Conservation (phyloP, 345 rosid species). For the Toxicodendron radicans region DNA sequence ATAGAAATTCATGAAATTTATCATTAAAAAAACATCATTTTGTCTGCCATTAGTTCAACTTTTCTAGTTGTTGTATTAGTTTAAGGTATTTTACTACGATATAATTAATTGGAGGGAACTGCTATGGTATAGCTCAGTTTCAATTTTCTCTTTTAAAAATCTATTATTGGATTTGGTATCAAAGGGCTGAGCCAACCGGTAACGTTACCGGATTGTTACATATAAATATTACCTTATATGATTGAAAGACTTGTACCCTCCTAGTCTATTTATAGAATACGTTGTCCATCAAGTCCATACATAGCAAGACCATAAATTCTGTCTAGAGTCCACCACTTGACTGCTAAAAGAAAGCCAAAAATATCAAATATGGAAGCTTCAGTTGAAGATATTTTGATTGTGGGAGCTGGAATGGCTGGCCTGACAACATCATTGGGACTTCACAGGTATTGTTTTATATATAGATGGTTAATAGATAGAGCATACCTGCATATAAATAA, state of each 20-base stretch:
- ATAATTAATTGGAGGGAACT: too few relatives aligned
- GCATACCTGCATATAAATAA: too few relatives aligned
- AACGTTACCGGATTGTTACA: too few relatives aligned
- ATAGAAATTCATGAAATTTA: too few relatives aligned
- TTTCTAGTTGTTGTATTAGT: background rate
- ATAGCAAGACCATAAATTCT: too few relatives aligned
- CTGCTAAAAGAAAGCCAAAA: background rate
- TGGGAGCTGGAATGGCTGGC: slow-evolving; percentile 72
- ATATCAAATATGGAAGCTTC: slow-evolving; percentile 18
- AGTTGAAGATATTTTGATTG: slow-evolving; percentile 44
- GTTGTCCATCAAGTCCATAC: too few relatives aligned
- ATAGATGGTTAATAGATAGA: too few relatives aligned
- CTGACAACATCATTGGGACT: slow-evolving; percentile 66
- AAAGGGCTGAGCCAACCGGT: too few relatives aligned
- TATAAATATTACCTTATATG: background rate
- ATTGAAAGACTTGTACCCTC: background rate
- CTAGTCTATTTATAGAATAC: background rate
- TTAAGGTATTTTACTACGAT: too few relatives aligned
- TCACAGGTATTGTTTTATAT: slow-evolving; percentile 43
- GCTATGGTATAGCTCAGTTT: too few relatives aligned
- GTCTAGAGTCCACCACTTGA: background rate
- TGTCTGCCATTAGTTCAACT: background rate
- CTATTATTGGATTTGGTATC: too few relatives aligned
- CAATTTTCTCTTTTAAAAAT: too few relatives aligned
- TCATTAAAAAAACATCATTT: background rate